Evolutionary conservation across 2,329 filamentous ascomycete genomes (phyloP), one percentile per base, ranked within the genome.

Genomic region (Paecilomyces variotii): DNA sequence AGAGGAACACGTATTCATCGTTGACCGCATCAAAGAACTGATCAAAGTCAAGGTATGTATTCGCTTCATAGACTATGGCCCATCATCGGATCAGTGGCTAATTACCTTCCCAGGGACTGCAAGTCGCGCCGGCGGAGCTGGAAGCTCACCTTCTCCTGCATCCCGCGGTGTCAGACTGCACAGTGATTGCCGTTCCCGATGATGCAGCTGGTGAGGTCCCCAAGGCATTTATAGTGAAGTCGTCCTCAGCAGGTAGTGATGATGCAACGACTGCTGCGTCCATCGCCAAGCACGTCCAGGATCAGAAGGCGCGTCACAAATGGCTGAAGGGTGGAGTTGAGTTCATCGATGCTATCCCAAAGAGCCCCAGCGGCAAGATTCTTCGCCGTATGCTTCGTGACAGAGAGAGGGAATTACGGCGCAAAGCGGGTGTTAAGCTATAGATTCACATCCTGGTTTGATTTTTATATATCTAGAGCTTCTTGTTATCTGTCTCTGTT

Each of bases 71-170:
- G 3, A 54, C 3, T 25, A 26, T 25, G 14, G 24, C 9, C n/a
- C 27, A 12, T 12, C 26, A 35, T 4, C 10, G 11, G 4, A 32
- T 1, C 6, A 10, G 6, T 32, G 4, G 7, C 26, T 54, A 9
- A 35, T 58, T 63, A 56, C 61, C 57, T 24, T 53, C 54, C 12
- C 75, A 90, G 85, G 90, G 89, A 59, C 79, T 87, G 60, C 90
- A 94, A 84, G 90, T 94, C 25, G 88, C 90, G 0, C 90, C 90
- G 0, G 90, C 90, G 1, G 90, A 94, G 70, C 83, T 95, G 1
- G 90, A 95, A 74, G 87, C 88, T 1, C 88, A 91, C 66, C 79
- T 95, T 4, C 83, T 95, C 12, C 82, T 85, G 0, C 89, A 93
- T 70, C 84, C 86, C 0, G 80, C 81, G 10, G 89, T 94, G n/a